These are phyloP conservation scores for Cordyceps javanica DNA, from an alignment of 2,329 filamentous ascomycete genomes.

Conservation along the genomic window DNA sequence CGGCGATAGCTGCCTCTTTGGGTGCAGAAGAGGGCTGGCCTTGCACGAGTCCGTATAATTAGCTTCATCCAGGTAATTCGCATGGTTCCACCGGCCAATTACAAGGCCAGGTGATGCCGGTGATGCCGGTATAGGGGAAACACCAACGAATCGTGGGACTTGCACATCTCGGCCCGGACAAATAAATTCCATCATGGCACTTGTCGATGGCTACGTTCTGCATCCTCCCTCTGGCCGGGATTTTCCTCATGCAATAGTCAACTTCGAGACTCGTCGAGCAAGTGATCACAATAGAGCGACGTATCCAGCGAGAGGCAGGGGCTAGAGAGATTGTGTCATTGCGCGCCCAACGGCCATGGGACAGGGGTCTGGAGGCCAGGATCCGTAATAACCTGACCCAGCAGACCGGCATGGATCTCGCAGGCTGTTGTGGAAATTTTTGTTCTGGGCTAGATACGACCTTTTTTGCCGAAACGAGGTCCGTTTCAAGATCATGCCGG, in stretches of 20 bases:
- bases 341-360: not conserved
- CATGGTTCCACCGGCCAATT: not conserved
- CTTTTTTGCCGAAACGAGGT: not conserved
- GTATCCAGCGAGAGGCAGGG: not conserved
- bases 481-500: not conserved
- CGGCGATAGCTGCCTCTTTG: constrained; percentile 10
- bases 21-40: not conserved
- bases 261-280: not conserved
- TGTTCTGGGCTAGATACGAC: not conserved
- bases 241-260: not conserved
- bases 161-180: not conserved
- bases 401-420: not conserved
- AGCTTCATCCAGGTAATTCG: constrained; percentile 1
- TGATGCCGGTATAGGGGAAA: not conserved
- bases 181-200: not conserved
- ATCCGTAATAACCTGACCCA: not conserved
- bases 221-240: not conserved
- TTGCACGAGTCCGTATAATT: not conserved
- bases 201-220: not conserved
- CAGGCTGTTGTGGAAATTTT: not conserved
- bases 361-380: not conserved
- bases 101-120: not conserved
- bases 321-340: constrained; percentile 4
- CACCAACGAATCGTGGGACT: not conserved
- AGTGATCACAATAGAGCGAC: not conserved